Percentiles rank a stretch among this genome's conserved stretches.
Conservation (phyloP, 1,139 yeast genomes). For the Meyerozyma guilliermondii region DNA sequence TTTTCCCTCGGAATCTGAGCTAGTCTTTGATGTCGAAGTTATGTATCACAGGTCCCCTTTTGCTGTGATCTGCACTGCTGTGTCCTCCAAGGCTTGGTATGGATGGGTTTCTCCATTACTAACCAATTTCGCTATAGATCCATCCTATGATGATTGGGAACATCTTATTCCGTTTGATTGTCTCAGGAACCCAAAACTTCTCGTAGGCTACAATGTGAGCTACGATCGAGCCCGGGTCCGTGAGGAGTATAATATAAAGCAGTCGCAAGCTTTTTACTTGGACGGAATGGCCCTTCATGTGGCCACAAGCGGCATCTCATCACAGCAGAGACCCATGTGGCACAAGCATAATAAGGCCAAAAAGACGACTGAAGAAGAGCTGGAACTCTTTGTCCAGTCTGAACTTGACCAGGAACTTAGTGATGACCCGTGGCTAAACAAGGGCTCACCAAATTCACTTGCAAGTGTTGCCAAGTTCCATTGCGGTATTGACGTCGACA, state of each 20-base stretch:
- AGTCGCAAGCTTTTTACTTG: constrained; percentile 68
- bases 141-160: constrained; percentile 34
- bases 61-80: constrained; percentile 82
- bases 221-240: constrained; percentile 82
- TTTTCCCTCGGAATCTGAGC: constrained; percentile 58
- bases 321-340: constrained; percentile 85
- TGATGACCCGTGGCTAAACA: constrained; percentile 73
- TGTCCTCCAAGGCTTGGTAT: constrained; percentile 80
- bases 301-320: constrained; percentile 88
- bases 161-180: constrained; percentile 77
- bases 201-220: constrained; percentile 87
- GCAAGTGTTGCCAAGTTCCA: constrained; percentile 79
- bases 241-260: constrained; percentile 74
- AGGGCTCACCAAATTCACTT: constrained; percentile 76
- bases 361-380: constrained; percentile 10
- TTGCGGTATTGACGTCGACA: constrained; percentile 66
- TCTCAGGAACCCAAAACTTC: constrained; percentile 43
- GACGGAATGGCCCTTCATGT: constrained; percentile 95
- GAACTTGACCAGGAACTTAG: constrained; percentile 21
- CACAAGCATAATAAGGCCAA: constrained; percentile 48
- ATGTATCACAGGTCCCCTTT: constrained; percentile 69
- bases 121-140: constrained; percentile 36
- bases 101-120: constrained; percentile 91
- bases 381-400: constrained; percentile 9
- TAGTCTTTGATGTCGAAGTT: constrained; percentile 90